These are phyloP conservation scores for Euclidium syriacum DNA, from an alignment of 345 rosid species.

Conservation along the genomic window DNA sequence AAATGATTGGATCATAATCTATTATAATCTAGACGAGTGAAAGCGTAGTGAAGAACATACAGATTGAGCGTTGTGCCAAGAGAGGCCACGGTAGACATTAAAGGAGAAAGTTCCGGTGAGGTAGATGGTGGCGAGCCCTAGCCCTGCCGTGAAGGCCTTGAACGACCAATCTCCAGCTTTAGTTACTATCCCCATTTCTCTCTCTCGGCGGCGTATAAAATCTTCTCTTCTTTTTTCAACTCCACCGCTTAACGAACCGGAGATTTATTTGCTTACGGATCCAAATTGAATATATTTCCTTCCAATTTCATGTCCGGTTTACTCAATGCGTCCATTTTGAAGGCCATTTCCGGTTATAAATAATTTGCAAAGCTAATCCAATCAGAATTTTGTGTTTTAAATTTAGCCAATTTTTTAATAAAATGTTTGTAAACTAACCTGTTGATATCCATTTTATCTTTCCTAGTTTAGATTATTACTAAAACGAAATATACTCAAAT, in stretches of 20 bases:
- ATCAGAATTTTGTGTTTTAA: too few species aligned
- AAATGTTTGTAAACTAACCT: too few species aligned
- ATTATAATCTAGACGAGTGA: background rate
- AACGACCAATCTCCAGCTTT: conserved; percentile 68
- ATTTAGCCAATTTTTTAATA: too few species aligned
- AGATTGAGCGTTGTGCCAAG: conserved; percentile 77
- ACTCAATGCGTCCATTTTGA: background rate
- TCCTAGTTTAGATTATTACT: too few species aligned
- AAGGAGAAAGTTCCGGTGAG: conserved; percentile 69
- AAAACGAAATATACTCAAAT: too few species aligned
- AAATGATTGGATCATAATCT: background rate
- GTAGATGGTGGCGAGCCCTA: conserved; percentile 68
- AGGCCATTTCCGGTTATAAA: background rate
- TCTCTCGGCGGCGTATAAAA: background rate
- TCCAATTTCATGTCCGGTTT: background rate
- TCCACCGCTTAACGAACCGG: background rate
- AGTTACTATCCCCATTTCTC: conserved; percentile 44
- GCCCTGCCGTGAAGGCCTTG: conserved; percentile 72
- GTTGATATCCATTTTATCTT: too few species aligned
- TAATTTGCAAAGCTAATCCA: too few species aligned
- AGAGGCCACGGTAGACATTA: conserved; percentile 67
- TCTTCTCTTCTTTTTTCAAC: background rate
- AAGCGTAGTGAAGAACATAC: conserved; percentile 26
- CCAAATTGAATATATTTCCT: background rate
- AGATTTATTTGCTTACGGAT: background rate